Percentiles rank a stretch among this genome's conserved stretches.
phyloP scores from a whole-genome alignment of 1,284 basidiomycete genomes.

The Coriolopsis trogii region DNA sequence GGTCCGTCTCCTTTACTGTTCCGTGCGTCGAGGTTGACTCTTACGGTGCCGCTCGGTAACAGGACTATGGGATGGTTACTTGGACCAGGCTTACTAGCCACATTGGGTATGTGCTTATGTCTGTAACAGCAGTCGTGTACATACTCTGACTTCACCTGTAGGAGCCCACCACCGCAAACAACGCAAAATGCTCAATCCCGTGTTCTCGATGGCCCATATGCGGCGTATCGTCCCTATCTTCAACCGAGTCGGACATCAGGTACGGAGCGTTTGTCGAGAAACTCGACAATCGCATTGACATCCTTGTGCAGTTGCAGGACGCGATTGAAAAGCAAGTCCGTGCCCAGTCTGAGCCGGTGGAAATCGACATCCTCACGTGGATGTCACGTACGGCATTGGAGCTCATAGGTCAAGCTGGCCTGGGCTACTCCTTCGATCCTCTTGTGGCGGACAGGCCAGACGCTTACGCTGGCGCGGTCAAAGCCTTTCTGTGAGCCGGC shows the following conservation, averaged over 20 bases:
- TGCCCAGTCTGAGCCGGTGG: slow-evolving; percentile 9
- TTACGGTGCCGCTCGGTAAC: too few relatives aligned
- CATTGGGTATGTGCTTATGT: slow-evolving; percentile 5
- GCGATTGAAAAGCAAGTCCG: slow-evolving; percentile 20
- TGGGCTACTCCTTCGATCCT: slow-evolving; percentile 40
- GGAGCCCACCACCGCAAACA: slow-evolving; percentile 13
- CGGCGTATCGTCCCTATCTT: slow-evolving; percentile 14
- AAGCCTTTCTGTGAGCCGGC: slow-evolving; percentile 1
- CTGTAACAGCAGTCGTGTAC: background rate
- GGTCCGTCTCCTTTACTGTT: background rate
- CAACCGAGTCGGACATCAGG: slow-evolving; percentile 9
- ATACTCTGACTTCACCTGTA: background rate
- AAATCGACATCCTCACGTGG: slow-evolving; percentile 38
- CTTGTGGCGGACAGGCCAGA: slow-evolving; percentile 28
- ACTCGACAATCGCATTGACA: background rate
- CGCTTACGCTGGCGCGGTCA: slow-evolving; percentile 17
- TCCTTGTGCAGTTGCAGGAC: slow-evolving; percentile 19
- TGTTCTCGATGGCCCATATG: slow-evolving; percentile 15
- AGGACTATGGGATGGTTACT: slow-evolving; percentile 12
- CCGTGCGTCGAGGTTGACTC: background rate
- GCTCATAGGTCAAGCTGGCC: slow-evolving; percentile 38
- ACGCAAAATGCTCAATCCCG: slow-evolving; percentile 14
- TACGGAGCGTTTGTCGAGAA: background rate
- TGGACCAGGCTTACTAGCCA: slow-evolving; percentile 12
- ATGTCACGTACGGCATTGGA: slow-evolving; percentile 40